phyloP scores from a whole-genome alignment of 768 basidiomycete genomes.

The Tulasnella sp. region DNA sequence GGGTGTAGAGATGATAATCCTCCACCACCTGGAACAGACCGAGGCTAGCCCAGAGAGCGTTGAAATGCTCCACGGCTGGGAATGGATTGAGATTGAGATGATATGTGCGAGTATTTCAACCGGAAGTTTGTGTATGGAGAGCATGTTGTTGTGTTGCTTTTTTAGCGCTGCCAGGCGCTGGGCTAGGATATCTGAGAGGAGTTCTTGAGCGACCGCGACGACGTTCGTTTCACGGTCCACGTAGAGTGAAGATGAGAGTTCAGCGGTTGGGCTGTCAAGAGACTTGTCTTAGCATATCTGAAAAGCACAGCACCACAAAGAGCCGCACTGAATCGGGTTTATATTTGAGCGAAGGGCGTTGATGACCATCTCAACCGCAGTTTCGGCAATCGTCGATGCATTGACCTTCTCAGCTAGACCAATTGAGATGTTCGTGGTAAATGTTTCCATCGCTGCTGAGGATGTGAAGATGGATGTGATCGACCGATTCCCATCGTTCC shows the following conservation, averaged over 20 bases:
- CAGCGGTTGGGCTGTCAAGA: background rate
- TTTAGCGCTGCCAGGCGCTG: background rate
- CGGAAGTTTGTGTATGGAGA: background rate
- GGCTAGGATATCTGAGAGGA: background rate
- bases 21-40: background rate
- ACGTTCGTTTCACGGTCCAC: background rate
- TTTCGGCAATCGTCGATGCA: background rate
- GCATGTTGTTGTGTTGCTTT: background rate
- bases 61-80: background rate
- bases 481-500: too few relatives aligned
- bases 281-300: too few relatives aligned
- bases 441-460: too few relatives aligned
- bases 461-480: too few relatives aligned
- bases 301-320: too few relatives aligned
- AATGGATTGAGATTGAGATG: background rate
- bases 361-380: background rate
- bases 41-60: background rate
- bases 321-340: background rate
- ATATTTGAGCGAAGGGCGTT: background rate
- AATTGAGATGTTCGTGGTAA: too few relatives aligned
- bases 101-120: background rate
- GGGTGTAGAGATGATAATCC: background rate
- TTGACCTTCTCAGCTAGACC: too few relatives aligned
- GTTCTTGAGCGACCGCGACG: background rate
- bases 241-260: background rate